A percentile compares a stretch with the other conserved stretches of the same genome.
phyloP scores from a whole-genome alignment of 805 yeast genomes.

The Saccharomycopsis guyanensis region DNA sequence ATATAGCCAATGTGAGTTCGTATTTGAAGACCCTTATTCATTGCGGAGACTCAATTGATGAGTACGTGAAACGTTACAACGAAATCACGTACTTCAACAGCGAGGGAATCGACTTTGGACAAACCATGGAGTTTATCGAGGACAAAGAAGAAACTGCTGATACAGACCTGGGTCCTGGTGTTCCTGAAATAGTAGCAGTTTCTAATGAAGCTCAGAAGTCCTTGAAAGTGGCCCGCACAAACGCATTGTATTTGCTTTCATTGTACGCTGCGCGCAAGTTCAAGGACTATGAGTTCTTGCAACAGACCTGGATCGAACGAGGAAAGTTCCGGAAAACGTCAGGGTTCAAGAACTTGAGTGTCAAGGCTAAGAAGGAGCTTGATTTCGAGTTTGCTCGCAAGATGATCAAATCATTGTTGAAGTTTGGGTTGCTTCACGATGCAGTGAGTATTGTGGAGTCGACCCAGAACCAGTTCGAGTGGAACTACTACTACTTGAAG shows the following conservation, averaged over 20 bases:
- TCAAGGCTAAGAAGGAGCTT: constrained; percentile 32
- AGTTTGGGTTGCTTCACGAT: constrained; percentile 51
- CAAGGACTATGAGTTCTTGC: constrained; percentile 51
- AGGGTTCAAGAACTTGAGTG: constrained; percentile 37
- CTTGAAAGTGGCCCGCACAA: constrained; percentile 34
- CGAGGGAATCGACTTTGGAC: constrained; percentile 15
- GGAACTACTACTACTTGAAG: constrained; percentile 39
- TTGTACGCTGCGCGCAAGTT: constrained; percentile 58
- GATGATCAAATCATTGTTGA: constrained; percentile 55
- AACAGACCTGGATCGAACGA: constrained; percentile 67
- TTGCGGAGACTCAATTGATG: constrained; percentile 29
- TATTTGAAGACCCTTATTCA: constrained; percentile 42
- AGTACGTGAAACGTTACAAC: constrained; percentile 31
- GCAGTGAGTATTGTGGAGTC: constrained; percentile 63
- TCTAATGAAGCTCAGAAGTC: constrained; percentile 4
- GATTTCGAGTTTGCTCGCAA: constrained; percentile 68
- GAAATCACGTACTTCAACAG: constrained; percentile 31
- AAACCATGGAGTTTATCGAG: background rate
- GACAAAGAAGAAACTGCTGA: constrained; percentile 3
- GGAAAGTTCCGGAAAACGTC: constrained; percentile 58
- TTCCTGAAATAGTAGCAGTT: background rate
- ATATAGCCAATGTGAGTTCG: constrained; percentile 37
- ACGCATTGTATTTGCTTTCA: constrained; percentile 50
- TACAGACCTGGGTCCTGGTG: background rate
- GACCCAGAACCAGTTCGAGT: constrained; percentile 58